phyloP scores from a whole-genome alignment of 164 flowering plant genomes.

The Sextonia rubra region DNA sequence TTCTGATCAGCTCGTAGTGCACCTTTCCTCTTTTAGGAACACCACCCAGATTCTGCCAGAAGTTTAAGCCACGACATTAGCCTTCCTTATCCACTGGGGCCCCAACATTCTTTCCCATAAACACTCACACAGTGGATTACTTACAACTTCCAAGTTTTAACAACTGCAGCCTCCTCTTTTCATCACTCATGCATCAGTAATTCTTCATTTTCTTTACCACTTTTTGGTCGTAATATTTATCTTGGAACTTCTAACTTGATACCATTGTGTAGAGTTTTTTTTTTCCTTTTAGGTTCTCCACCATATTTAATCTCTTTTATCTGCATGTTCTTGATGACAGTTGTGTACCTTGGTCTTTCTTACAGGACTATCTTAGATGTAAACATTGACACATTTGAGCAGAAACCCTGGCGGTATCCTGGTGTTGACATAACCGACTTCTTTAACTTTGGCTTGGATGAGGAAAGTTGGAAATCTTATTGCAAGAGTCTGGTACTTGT shows the following conservation, averaged over 20 bases:
- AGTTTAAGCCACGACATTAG: background rate
- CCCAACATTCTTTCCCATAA: background rate
- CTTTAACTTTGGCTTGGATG: constrained; percentile 64
- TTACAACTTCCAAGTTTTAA: background rate
- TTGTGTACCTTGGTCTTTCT: constrained; percentile 8
- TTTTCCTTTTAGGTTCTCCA: background rate
- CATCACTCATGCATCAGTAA: too few species aligned
- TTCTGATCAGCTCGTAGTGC: too few species aligned
- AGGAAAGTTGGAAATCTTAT: constrained; percentile 62
- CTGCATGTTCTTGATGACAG: background rate
- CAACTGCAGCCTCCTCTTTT: too few species aligned
- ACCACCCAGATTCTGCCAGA: background rate
- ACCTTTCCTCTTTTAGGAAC: background rate
- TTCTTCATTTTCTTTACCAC: too few species aligned
- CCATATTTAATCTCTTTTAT: background rate
- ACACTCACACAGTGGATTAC: background rate
- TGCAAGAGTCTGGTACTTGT: constrained; percentile 47
- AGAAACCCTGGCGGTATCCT: constrained; percentile 58
- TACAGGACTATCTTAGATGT: constrained; percentile 53
- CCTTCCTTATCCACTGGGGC: background rate
- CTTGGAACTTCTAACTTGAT: too few species aligned
- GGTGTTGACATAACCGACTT: constrained; percentile 56
- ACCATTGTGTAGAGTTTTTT: too few species aligned
- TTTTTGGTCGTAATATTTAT: too few species aligned
- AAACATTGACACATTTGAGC: constrained; percentile 38